Evolutionary conservation across 2,329 filamentous ascomycete species (phyloP), one percentile per base, ranked within the genome.

Genomic region (Clarireedia paspali): DNA sequence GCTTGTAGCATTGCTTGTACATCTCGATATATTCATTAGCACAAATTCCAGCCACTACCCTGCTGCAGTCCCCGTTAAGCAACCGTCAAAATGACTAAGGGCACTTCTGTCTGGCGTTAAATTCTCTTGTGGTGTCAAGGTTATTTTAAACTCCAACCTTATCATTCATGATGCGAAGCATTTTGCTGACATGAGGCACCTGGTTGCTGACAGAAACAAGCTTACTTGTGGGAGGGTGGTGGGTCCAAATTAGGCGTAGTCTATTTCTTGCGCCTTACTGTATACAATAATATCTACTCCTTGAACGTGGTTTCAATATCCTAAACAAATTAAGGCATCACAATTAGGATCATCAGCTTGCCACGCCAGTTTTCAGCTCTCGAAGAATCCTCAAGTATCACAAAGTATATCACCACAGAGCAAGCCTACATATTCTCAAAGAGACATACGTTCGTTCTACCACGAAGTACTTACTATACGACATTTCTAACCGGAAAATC

Each of bases 151-250:
- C 10, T 27, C 15, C 34, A 17, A 24, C 36, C 27, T 42, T 26
- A 45, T 46, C 40, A 6, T 14, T 46, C 10, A 14, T 45, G 20
- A 15, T 7, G 44, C 34, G 34, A 9, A 50, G 14, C 2, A 24
- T 14, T 10, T 49, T 26, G 52, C 45, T 50, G 46, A 55, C 52
- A 55, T 50, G 52, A 42, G 14, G 23, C 4, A 30, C 12, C n/a
- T 17, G 45, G 4, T 14, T 47, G 52, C 52, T 55, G 46, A 50
- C 52, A 50, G 34, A 9, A 17, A 44, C 6, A 50, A 20, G 51
- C 51, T 53, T 47, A 47, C n/a, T 47, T 46, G 10, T 12, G 5
- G 40, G n/a, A 55, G 17, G 26, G 26, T 30, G 30, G 17, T n/a
- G 17, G 42, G 20, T 20, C 42, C 17, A 10, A 7, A 34, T 12